These are phyloP conservation scores for Passalora sequoiae DNA, from an alignment of 2,329 filamentous ascomycete genomes.

Conservation along the genomic window DNA sequence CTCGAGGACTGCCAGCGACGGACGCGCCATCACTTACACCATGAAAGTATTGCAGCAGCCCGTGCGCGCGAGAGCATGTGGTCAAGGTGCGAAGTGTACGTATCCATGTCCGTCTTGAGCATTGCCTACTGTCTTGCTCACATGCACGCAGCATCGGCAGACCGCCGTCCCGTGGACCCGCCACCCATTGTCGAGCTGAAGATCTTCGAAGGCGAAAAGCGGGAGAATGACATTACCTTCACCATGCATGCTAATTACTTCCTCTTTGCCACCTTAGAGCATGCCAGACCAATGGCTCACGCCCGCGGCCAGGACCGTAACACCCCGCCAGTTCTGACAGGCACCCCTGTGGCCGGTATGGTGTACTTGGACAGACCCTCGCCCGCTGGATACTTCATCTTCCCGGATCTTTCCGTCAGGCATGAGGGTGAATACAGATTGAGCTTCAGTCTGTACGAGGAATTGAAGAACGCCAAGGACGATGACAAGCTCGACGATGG, in stretches of 20 bases:
- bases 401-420: conserved; percentile 90
- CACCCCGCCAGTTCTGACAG: conserved; percentile 79
- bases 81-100: conserved; percentile 90
- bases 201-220: conserved; percentile 64
- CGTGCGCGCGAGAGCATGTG: conserved; percentile 88
- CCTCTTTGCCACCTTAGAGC: conserved; percentile 85
- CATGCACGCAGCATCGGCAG: conserved; percentile 61
- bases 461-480: conserved; percentile 80
- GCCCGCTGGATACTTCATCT: conserved; percentile 87
- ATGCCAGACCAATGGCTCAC: conserved; percentile 75
- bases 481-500: conserved; percentile 52
- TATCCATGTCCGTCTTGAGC: conserved; percentile 1
- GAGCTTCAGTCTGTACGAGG: conserved; percentile 88
- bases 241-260: conserved; percentile 97
- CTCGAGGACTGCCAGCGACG: conserved; percentile 63
- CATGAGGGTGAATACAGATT: conserved; percentile 92
- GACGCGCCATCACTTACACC: conserved; percentile 72
- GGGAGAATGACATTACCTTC: conserved; percentile 64
- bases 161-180: conserved; percentile 87
- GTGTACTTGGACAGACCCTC: conserved; percentile 85
- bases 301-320: conserved; percentile 65
- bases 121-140: conserved; percentile 18
- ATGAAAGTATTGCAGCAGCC: conserved; percentile 89
- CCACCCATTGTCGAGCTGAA: conserved; percentile 90
- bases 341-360: conserved; percentile 91